A percentile compares a stretch with the other conserved stretches of the same genome.
phyloP scores from a whole-genome alignment of 2,329 filamentous ascomycete species.

The Sordariomycetes sp. region DNA sequence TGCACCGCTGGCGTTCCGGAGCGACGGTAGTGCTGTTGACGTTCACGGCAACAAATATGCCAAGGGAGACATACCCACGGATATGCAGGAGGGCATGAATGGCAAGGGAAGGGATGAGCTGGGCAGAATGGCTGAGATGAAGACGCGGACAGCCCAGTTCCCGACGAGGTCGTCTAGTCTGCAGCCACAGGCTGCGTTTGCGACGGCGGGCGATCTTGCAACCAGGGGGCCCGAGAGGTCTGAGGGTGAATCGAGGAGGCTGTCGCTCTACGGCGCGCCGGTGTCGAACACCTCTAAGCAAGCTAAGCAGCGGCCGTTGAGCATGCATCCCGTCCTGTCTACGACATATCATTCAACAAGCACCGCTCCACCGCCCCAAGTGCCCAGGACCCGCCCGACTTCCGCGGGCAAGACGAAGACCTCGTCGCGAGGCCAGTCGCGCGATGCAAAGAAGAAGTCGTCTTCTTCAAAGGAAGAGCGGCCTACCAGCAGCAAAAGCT shows the following conservation, averaged over 20 bases:
- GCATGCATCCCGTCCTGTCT: slow-evolving; percentile 4
- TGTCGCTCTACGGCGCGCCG: slow-evolving; percentile 2
- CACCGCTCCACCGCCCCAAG: neutral
- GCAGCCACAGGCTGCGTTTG: neutral
- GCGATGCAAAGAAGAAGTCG: neutral
- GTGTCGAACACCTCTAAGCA: neutral
- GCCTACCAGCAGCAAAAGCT: no score
- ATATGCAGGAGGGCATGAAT: neutral
- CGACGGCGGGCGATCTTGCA: no score
- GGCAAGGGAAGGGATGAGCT: slow-evolving; percentile 1
- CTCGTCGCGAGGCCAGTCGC: neutral
- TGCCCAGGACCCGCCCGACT: no score
- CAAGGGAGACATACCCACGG: slow-evolving; percentile 1
- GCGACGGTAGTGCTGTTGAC: slow-evolving; percentile 6
- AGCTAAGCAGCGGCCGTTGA: slow-evolving; percentile 3
- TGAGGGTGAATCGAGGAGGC: neutral
- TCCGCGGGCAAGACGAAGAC: neutral
- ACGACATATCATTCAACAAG: neutral
- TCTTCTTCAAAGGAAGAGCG: no score
- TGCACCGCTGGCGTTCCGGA: slow-evolving; percentile 4
- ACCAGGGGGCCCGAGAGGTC: no score
- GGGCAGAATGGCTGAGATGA: neutral
- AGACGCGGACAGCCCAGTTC: neutral
- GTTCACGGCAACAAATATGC: slow-evolving; percentile 6
- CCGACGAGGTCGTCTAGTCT: slow-evolving; percentile 4